phyloP scores from a whole-genome alignment of 148 eudicot genomes.

The Rhododendron mucronatum region DNA sequence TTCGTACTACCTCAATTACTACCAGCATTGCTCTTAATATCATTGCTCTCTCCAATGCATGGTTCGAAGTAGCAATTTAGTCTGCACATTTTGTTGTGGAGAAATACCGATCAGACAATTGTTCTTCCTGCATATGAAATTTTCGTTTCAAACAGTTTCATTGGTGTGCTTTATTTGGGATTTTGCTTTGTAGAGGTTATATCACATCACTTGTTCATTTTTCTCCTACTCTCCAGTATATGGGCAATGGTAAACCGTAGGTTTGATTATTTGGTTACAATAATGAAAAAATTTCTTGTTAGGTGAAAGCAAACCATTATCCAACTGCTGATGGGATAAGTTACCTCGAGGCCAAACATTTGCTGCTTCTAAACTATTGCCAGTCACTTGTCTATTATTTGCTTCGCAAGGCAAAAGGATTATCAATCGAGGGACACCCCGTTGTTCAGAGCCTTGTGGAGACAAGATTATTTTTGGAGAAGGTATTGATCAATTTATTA shows the following conservation, averaged over 20 bases:
- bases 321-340: conserved; percentile 79
- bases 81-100: not conserved
- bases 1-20: not conserved
- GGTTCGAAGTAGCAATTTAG: not conserved
- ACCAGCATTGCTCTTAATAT: not conserved
- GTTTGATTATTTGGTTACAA: not conserved
- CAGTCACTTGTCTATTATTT: conserved; percentile 91
- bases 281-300: not conserved
- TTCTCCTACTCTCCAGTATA: not conserved
- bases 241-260: not conserved
- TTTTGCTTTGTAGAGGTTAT: not conserved
- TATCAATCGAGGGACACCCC: conserved; percentile 84
- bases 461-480: conserved; percentile 82
- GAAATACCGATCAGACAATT: not conserved
- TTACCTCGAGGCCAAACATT: conserved; percentile 91
- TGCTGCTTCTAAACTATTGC: conserved; percentile 84
- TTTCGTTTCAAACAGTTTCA: not conserved
- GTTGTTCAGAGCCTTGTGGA: conserved; percentile 81
- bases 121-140: not conserved
- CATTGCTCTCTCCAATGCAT: not conserved
- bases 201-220: not conserved
- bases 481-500: conserved; percentile 36
- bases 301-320: conserved; percentile 73
- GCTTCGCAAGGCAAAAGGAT: conserved; percentile 77
- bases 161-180: not conserved